Evolutionary conservation across 1,284 basidiomycete genomes (phyloP), one percentile per base, ranked within the genome.

Genomic region (Takashimella tepidaria): DNA sequence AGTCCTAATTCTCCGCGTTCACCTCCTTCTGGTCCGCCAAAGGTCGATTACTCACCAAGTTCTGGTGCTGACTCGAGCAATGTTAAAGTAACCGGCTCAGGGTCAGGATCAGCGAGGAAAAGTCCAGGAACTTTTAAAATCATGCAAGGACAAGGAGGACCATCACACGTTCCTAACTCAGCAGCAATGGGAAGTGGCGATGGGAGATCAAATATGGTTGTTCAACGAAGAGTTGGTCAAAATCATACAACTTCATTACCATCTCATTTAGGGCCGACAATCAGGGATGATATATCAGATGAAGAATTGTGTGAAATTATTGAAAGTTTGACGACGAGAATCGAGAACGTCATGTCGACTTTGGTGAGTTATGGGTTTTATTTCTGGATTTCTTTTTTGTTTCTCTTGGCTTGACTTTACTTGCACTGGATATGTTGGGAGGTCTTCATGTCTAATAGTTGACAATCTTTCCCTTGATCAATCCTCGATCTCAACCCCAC

Each of bases 291-390:
- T 58, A 84, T 87, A 59, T 81, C 82, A 16, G 90, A 93, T 64
- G 78, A 82, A 41, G 89, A 95, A 61, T 76, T 95, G 47, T 81
- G 84, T 67, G 77, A 82, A 47, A 76, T 91, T 10, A 78, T 97
- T 37, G 88, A 92, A 62, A 86, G 84, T 3, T 69, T 93, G 41
- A 80, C 86, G 19, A 77, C 84, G 13, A 81, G 92, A 40, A 84
- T 93, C 49, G 87, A 92, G 69, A 92, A 93, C 68, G 82, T 86
- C n/a, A 75, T 87, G 24, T 79, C 82, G 13, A 79, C 83, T 25
- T 74, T 93, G 59, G 73, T 75, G 54, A 65, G 72, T 66, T 24
- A 48, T 61, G 46, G 11, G 16, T 13, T 5, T 31, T 12, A 4
- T 44, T 4, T 12, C n/a, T n/a, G n/a, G n/a, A n/a, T n/a, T n/a